Percentiles rank a stretch among this genome's conserved stretches.
These are phyloP conservation scores for Boletellus dicymbophilus DNA, from an alignment of 1,284 basidiomycete species.

Conservation along the genomic window DNA sequence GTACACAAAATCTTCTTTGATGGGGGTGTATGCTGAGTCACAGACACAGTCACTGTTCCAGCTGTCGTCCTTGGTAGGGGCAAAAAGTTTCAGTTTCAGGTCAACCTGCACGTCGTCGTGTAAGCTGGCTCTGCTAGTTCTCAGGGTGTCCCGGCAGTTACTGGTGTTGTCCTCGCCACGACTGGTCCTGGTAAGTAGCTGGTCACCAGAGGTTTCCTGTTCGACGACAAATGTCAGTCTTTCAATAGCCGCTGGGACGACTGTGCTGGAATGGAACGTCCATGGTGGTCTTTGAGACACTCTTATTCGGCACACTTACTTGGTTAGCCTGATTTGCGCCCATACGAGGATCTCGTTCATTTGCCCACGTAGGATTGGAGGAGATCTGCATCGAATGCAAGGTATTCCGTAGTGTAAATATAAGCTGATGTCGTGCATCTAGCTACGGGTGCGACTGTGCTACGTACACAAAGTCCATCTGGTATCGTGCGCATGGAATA, in stretches of 20 bases:
- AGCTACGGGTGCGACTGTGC: constrained; percentile 46
- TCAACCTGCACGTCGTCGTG: constrained; percentile 43
- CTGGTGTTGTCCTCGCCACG: constrained; percentile 50
- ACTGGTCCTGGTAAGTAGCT: constrained; percentile 39
- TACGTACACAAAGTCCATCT: constrained; percentile 38
- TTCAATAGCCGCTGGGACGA: constrained; percentile 49
- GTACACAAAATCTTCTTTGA: constrained; percentile 60
- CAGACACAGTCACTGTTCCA: constrained; percentile 54
- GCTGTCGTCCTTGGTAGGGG: constrained; percentile 53
- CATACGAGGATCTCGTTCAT: neutral
- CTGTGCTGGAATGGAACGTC: constrained; percentile 62
- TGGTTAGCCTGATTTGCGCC: constrained; percentile 9
- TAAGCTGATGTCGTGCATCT: neutral
- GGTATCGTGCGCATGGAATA: constrained; percentile 37
- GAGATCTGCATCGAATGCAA: constrained; percentile 25
- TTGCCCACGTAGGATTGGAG: constrained; percentile 27
- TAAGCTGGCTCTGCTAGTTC: constrained; percentile 43
- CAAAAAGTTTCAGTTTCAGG: constrained; percentile 42
- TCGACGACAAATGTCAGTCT: neutral
- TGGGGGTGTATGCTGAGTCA: constrained; percentile 52
- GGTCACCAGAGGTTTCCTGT: neutral
- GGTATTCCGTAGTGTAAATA: neutral
- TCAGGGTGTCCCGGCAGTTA: constrained; percentile 45
- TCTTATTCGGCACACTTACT: constrained; percentile 42
- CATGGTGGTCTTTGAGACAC: constrained; percentile 60